Evolutionary conservation across 208 protist species (phyloP), one percentile per base, ranked within the genome.

Genomic region (Trypanosoma cruzi): DNA sequence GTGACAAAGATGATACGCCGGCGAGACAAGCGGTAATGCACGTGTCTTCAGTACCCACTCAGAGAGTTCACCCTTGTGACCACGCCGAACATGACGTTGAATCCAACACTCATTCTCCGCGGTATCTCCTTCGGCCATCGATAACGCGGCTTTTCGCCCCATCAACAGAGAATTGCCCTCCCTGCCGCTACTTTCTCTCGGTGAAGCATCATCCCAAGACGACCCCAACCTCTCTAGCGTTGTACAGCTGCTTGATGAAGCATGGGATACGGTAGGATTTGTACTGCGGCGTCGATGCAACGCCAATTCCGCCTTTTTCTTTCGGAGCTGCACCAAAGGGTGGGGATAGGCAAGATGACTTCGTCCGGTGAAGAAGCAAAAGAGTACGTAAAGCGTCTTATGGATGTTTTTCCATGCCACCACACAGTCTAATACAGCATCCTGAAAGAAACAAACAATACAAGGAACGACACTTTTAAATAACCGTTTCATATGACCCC

Each of bases 311-410:
- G 63, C 57, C 31, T 75, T 87, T 44, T 63, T 71, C 22, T 50
- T 61, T n/a, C 34, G 52, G 4, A 82, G 68, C 24, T 73, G 26
- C 16, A 28, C 58, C 28, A 69, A 52, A 2, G 64, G 74, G 0
- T 85, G 67, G 0, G 90, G 90, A 64, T 82, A 96, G n/a, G 53
- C 28, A 13, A 82, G 72, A 65, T 96, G 90, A 57, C 90, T 96
- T 53, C 86, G 64, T 2, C 90, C 85, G 20, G 74, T 77, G 34
- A 93, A 54, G 67, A 96, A 93, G 66, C 53, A 87, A 54, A 72
- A 50, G 11, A 96, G 56, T 24, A 95, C 87, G 48, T 76, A 75
- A 26, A 90, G 61, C 14, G 84, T 89, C 46, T 81, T 66, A 16
- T 66, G 50, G 22, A 93, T 68, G 59, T 85, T 65, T 10, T 56